Conservation (phyloP, 148 eudicot species). For the Rhododendron henanense region DNA sequence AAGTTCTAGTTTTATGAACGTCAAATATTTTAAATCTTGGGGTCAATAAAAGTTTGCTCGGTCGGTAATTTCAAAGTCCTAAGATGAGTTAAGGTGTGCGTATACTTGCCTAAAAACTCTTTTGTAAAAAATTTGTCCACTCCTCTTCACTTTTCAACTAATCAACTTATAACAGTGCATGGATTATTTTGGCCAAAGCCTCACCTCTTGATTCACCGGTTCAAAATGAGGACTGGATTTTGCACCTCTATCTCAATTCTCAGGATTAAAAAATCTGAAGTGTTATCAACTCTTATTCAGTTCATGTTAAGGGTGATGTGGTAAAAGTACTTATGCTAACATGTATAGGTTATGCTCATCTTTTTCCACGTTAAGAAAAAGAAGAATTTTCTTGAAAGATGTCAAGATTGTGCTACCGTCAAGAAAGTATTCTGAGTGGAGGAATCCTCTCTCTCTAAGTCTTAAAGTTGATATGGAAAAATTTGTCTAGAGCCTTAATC, state of each 20-base stretch:
- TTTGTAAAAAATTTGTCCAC: too few relatives aligned
- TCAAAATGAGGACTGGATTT: neutral
- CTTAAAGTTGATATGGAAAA: neutral
- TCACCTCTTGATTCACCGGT: neutral
- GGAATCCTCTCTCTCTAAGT: slow-evolving; percentile 1
- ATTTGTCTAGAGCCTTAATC: neutral
- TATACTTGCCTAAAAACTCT: too few relatives aligned
- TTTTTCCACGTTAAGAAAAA: neutral
- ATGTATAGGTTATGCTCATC: neutral
- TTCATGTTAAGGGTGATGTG: neutral
- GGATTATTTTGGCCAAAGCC: neutral
- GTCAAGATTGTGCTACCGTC: neutral
- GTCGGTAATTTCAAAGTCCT: too few relatives aligned
- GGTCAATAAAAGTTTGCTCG: too few relatives aligned
- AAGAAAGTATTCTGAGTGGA: neutral
- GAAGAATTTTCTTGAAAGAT: neutral
- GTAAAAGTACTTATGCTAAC: neutral
- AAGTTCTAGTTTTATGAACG: too few relatives aligned
- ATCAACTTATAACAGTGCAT: neutral
- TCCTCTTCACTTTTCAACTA: too few relatives aligned
- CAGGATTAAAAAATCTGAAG: too few relatives aligned
- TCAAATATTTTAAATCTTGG: too few relatives aligned
- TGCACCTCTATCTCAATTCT: neutral
- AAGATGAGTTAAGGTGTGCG: too few relatives aligned
- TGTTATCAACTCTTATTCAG: neutral